Percentiles rank a stretch among this genome's conserved stretches.
Evolutionary conservation across 192 early-diverging fungal genomes (phyloP).

Genomic region (Umbelopsis ramanniana): DNA sequence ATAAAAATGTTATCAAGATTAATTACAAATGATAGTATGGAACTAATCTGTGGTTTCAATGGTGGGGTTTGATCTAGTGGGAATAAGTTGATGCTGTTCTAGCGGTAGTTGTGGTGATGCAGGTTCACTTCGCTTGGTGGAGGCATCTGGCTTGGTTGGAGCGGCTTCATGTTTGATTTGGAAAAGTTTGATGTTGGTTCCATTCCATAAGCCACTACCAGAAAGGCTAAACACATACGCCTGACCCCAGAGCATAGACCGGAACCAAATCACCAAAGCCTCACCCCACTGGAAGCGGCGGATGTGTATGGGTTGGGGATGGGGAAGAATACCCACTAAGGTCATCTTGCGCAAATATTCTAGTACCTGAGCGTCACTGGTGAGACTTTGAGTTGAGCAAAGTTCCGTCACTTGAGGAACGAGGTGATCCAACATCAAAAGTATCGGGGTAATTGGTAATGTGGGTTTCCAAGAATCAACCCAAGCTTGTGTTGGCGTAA

Average conservation of each 20-base stretch:
- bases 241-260: slow-evolving; percentile 71
- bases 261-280: slow-evolving; percentile 72
- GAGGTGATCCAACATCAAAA: slow-evolving; percentile 66
- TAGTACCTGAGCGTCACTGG: slow-evolving; percentile 63
- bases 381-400: slow-evolving; percentile 59
- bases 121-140: neutral
- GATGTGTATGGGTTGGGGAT: slow-evolving; percentile 57
- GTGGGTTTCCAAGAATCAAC: slow-evolving; percentile 67
- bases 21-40: neutral
- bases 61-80: neutral
- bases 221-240: slow-evolving; percentile 63
- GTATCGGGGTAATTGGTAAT: slow-evolving; percentile 72
- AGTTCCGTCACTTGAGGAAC: slow-evolving; percentile 71
- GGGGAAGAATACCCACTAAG: slow-evolving; percentile 49
- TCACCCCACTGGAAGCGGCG: slow-evolving; percentile 65
- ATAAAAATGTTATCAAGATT: no score
- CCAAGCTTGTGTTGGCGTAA: slow-evolving; percentile 73
- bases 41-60: neutral
- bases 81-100: neutral
- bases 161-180: slow-evolving; percentile 41
- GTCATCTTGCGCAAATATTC: slow-evolving; percentile 51
- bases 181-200: slow-evolving; percentile 64
- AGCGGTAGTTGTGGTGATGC: neutral
- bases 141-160: neutral
- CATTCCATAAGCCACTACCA: slow-evolving; percentile 67